phyloP scores from a whole-genome alignment of 345 rosid genomes.

The Salix purpurea region DNA sequence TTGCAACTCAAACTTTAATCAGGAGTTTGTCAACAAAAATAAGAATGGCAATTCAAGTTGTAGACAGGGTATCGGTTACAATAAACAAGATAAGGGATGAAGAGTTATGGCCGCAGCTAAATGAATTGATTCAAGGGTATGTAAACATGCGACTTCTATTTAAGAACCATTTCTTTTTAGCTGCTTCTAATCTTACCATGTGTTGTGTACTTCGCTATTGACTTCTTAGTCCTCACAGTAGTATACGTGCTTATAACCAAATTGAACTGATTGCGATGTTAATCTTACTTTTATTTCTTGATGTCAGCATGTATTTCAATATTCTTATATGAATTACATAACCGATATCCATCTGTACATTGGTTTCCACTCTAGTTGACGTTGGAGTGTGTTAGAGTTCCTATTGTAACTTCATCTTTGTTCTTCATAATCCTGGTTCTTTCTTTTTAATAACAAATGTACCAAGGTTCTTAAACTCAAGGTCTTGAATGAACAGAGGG shows the following conservation, averaged over 20 bases:
- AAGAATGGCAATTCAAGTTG: constrained; percentile 79
- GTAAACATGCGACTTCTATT: constrained; percentile 9
- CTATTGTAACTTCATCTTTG: background rate
- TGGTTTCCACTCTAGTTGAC: too few relatives aligned
- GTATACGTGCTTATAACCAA: background rate
- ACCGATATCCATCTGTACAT: background rate
- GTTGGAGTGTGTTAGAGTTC: background rate
- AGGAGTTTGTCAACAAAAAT: constrained; percentile 77
- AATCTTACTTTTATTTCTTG: background rate
- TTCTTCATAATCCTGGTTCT: background rate
- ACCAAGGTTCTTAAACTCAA: background rate
- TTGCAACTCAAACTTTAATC: constrained; percentile 45
- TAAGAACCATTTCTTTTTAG: background rate
- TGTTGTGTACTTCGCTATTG: background rate
- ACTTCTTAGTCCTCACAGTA: background rate
- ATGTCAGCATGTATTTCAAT: background rate
- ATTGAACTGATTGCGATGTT: background rate
- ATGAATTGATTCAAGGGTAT: constrained; percentile 87
- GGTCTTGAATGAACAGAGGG: background rate
- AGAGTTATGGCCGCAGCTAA: constrained; percentile 90
- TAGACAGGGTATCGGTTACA: constrained; percentile 74
- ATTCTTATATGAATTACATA: background rate
- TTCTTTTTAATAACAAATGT: background rate
- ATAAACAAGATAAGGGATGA: constrained; percentile 92
- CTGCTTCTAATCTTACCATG: background rate